These are phyloP conservation scores for Geopyxis carbonaria DNA, from an alignment of 495 filamentous ascomycete genomes.

Conservation along the genomic window DNA sequence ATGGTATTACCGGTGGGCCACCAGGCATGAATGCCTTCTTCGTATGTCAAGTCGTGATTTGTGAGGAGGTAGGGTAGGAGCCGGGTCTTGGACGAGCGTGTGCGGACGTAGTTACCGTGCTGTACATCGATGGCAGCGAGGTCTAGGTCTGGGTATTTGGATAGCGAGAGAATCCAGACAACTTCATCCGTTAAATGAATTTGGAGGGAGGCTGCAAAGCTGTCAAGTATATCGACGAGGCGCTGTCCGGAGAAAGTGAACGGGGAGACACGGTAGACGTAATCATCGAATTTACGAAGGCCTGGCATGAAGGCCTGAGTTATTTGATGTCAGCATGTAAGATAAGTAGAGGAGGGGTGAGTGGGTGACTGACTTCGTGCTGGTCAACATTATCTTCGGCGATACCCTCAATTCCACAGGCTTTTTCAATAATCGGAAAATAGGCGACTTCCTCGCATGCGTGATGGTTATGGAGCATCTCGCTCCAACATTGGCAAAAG, in stretches of 20 bases:
- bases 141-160: conserved; percentile 11
- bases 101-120: conserved; percentile 14
- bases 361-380: conserved; percentile 7
- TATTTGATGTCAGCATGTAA: not conserved
- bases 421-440: conserved; percentile 26
- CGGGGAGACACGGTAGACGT: conserved; percentile 10
- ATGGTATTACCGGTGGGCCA: conserved; percentile 12
- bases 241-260: conserved; percentile 8
- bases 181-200: conserved; percentile 20
- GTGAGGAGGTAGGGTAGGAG: conserved; percentile 19
- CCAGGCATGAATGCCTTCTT: conserved; percentile 17
- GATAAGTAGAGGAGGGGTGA: not conserved
- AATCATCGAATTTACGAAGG: conserved; percentile 11
- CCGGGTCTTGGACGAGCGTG: conserved; percentile 9
- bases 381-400: conserved; percentile 21
- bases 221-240: conserved; percentile 15
- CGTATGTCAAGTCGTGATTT: conserved; percentile 21
- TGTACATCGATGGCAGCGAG: conserved; percentile 12
- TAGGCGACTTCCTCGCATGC: conserved; percentile 26
- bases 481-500: conserved; percentile 28
- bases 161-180: conserved; percentile 20
- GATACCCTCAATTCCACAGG: conserved; percentile 17
- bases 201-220: conserved; percentile 17
- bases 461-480: conserved; percentile 28
- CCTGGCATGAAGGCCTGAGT: conserved; percentile 16